A percentile compares a stretch with the other conserved stretches of the same genome.
These are phyloP conservation scores for Pestalotiopsis sp. DNA, from an alignment of 2,329 filamentous ascomycete genomes.

Conservation along the genomic window DNA sequence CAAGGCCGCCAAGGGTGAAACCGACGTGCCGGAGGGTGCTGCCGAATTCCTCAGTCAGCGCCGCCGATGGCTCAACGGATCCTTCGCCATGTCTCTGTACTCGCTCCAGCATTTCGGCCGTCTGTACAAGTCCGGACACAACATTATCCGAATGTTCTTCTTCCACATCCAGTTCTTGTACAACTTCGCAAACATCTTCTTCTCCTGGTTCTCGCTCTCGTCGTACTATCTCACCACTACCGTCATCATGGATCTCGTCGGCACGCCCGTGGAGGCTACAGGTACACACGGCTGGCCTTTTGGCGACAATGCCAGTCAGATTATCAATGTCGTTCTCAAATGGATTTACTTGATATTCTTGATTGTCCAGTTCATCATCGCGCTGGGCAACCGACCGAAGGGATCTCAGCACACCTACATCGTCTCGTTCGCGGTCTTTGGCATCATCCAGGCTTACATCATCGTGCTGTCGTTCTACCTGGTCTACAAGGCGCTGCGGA, in stretches of 20 bases:
- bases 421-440: constrained; percentile 85
- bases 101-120: constrained; percentile 97
- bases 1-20: constrained; percentile 98
- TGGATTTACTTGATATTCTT: constrained; percentile 92
- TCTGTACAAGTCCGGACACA: constrained; percentile 98
- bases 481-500: constrained; percentile 77
- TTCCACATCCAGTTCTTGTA: constrained; percentile 96
- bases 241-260: constrained; percentile 97
- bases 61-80: constrained; percentile 98
- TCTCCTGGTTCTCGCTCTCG: constrained; percentile 87
- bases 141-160: constrained; percentile 98
- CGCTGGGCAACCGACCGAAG: constrained; percentile 95
- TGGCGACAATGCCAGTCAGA: constrained; percentile 80
- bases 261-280: constrained; percentile 60
- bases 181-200: constrained; percentile 85
- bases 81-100: constrained; percentile 96
- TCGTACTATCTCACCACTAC: constrained; percentile 97
- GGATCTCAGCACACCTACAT: constrained; percentile 93
- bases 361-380: constrained; percentile 93
- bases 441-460: constrained; percentile 86
- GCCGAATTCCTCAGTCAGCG: constrained; percentile 97
- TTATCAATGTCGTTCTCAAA: constrained; percentile 88
- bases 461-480: constrained; percentile 87
- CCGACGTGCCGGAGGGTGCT: constrained; percentile 95
- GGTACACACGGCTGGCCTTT: constrained; percentile 78